Base-by-base conservation (phyloP, 306 rosid genomes). In the Castanopsis chinensis region DNA sequence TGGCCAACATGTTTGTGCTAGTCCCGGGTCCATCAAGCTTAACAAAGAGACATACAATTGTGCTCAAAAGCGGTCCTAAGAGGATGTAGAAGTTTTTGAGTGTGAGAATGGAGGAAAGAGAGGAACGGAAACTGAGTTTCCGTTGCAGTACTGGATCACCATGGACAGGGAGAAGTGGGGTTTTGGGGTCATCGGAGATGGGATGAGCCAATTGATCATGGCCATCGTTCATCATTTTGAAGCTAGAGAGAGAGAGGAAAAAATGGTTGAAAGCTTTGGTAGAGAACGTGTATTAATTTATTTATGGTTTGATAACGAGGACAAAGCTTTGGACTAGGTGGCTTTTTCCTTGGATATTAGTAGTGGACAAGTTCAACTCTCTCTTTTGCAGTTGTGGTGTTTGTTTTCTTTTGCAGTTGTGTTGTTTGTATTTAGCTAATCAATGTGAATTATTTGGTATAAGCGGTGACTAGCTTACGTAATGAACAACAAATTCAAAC, bases 1-100 rank as follows among this genome's bases (percentile, higher is more conserved):
- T 94, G 1, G 76, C 97, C 61, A 94, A 70, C 97, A 92, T 94
- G 76, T 88, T 89, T 79, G 82, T 75, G 86, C 94, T 79, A 1
- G 69, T 76, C 2, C 21, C 27, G 5, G 88, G 82, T 3, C 85
- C 90, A 7, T 87, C 92, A 0, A 90, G 68, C 78, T 91, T 91
- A 70, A 92, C 94, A 20, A 83, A 77, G n/a, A 83, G 30, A 56
- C 86, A 83, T 5, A 92, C 76, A 20, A 80, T 1, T 3, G 82
- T 37, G 73, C 93, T 83, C 25, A 94, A 33, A 3, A 92, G 21
- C 5, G 98, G 98, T 3, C 98, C 97, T 14, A 91, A 58, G 3
- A 88, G 53, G 1, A 90, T 37, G 55, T 68, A 92, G 0, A 88
- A 75, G 76, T 74, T 88, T 52, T 89, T 60, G 0, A 78, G 86